phyloP scores from a whole-genome alignment of 495 filamentous ascomycete genomes.

The Penicillium dipodomyicola region DNA sequence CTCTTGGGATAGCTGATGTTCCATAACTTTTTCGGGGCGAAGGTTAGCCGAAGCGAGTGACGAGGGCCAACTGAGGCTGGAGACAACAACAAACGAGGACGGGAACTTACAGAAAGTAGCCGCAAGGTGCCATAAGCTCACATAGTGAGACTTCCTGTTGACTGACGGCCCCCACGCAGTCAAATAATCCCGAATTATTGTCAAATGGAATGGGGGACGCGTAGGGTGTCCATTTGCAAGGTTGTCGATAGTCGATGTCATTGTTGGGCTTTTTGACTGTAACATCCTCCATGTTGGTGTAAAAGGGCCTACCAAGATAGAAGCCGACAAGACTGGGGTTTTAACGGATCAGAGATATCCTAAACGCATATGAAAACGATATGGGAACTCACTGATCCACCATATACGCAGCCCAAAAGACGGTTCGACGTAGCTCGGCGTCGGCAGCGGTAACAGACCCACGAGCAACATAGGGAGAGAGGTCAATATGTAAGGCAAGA shows the following conservation, averaged over 20 bases:
- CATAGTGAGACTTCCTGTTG: slow-evolving; percentile 27
- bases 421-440: slow-evolving; percentile 26
- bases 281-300: slow-evolving; percentile 26
- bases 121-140: slow-evolving; percentile 30
- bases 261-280: slow-evolving; percentile 22
- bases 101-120: slow-evolving; percentile 17
- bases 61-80: not conserved
- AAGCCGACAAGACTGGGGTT: slow-evolving; percentile 29
- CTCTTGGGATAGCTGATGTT: slow-evolving; percentile 14
- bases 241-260: not conserved
- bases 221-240: slow-evolving; percentile 15
- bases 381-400: slow-evolving; percentile 30
- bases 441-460: slow-evolving; percentile 25
- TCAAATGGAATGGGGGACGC: not conserved
- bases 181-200: not conserved
- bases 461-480: slow-evolving; percentile 23
- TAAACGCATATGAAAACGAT: not conserved
- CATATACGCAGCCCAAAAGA: slow-evolving; percentile 38
- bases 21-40: slow-evolving; percentile 13
- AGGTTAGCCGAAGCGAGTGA: not conserved
- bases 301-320: slow-evolving; percentile 30
- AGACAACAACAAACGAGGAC: not conserved
- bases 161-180: slow-evolving; percentile 11
- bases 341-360: not conserved
- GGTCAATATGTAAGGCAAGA: slow-evolving; percentile 39